Percentiles rank a stretch among this genome's conserved stretches.
phyloP scores from a whole-genome alignment of 768 basidiomycete genomes.

The Tulasnella sp. region DNA sequence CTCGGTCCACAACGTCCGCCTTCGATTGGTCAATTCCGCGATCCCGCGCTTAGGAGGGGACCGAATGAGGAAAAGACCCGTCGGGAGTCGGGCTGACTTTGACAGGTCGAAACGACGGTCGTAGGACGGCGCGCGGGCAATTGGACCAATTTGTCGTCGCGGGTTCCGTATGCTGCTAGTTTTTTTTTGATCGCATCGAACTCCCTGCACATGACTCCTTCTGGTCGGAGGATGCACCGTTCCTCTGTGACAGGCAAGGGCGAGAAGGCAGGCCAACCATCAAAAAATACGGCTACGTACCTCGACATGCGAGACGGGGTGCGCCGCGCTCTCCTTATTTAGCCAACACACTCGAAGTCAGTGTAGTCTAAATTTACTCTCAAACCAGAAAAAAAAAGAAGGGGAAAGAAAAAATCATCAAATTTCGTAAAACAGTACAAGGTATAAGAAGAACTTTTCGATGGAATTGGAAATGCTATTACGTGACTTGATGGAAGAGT shows the following conservation, averaged over 20 bases:
- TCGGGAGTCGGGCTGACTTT: too few species aligned
- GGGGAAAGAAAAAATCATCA: too few species aligned
- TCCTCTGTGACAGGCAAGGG: neutral
- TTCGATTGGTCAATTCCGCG: too few species aligned
- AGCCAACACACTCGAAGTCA: neutral
- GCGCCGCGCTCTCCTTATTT: too few species aligned
- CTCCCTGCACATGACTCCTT: neutral
- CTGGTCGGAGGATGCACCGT: neutral
- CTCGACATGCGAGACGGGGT: neutral
- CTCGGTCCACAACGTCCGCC: too few species aligned
- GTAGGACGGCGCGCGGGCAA: neutral
- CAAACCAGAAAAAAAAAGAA: neutral
- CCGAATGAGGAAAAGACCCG: too few species aligned
- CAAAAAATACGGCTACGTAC: neutral
- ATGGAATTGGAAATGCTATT: too few species aligned
- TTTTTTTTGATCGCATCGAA: too few species aligned
- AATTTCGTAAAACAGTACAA: too few species aligned
- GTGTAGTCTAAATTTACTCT: neutral
- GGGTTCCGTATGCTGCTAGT: neutral
- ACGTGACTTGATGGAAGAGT: too few species aligned
- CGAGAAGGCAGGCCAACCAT: neutral
- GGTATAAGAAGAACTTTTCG: neutral
- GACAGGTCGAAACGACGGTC: neutral
- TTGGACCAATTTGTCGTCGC: neutral
- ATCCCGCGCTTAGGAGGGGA: too few species aligned